Conservation (phyloP, 176 grass and related monocot genomes). For the Thinopyrum elongatum region DNA sequence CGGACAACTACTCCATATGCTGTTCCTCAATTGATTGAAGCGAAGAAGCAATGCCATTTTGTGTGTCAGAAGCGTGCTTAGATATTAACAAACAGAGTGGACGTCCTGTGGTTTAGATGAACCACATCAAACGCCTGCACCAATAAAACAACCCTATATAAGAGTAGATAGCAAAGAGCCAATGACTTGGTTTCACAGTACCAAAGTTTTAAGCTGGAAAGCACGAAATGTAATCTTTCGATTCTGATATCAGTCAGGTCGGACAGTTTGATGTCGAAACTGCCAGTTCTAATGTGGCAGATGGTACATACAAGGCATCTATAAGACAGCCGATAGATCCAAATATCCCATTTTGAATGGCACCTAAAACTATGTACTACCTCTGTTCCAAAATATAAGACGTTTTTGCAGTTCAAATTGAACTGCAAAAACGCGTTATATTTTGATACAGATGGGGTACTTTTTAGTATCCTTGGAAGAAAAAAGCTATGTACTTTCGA, state of each 20-base stretch:
- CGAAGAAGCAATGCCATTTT: slow-evolving; percentile 50
- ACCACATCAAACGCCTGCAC: not conserved
- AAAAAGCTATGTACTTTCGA: too few species aligned
- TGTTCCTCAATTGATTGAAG: slow-evolving; percentile 57
- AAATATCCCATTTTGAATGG: not conserved
- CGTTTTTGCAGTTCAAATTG: too few species aligned
- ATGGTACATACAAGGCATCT: not conserved
- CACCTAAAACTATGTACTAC: not conserved
- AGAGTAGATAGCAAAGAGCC: not conserved
- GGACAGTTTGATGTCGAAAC: not conserved
- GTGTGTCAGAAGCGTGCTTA: not conserved
- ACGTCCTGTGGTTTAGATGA: not conserved
- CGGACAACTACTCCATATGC: slow-evolving; percentile 9
- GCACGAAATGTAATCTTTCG: too few species aligned
- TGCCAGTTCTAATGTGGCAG: not conserved
- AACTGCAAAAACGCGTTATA: too few species aligned
- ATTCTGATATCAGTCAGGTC: not conserved
- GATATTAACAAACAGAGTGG: slow-evolving; percentile 13
- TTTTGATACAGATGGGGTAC: not conserved
- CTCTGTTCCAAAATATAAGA: too few species aligned
- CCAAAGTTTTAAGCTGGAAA: not conserved
- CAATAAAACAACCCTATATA: not conserved
- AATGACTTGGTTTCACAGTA: not conserved
- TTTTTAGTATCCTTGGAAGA: too few species aligned
- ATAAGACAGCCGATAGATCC: not conserved